A percentile compares a stretch with the other conserved stretches of the same genome.
phyloP scores from a whole-genome alignment of 768 basidiomycete genomes.

The Pleurotus ostreatus region DNA sequence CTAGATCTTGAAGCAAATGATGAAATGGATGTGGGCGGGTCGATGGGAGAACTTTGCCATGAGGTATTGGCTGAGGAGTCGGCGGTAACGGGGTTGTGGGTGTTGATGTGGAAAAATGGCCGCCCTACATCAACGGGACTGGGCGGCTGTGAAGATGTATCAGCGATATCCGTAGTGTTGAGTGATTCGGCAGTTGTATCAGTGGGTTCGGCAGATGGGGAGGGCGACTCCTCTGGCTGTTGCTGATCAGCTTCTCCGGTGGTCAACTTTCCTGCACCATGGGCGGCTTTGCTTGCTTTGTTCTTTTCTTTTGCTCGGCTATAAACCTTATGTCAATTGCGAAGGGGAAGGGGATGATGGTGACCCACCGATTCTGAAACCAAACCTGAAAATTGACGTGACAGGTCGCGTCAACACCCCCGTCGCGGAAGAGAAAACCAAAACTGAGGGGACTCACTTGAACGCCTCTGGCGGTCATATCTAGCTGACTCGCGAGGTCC shows the following conservation, averaged over 20 bases:
- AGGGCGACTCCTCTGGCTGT: constrained; percentile 9
- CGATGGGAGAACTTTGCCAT: constrained; percentile 35
- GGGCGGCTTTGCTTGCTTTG: constrained; percentile 45
- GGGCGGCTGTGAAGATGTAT: constrained; percentile 6
- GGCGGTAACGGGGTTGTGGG: not conserved
- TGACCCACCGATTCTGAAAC: constrained; percentile 81
- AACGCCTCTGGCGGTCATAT: constrained; percentile 92
- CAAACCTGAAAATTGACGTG: constrained; percentile 56
- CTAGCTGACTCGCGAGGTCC: constrained; percentile 74
- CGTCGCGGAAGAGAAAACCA: constrained; percentile 1
- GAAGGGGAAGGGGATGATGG: constrained; percentile 7
- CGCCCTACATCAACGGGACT: constrained; percentile 2
- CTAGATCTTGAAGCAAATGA: constrained; percentile 19
- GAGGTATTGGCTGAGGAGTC: constrained; percentile 16
- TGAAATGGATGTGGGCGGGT: constrained; percentile 31
- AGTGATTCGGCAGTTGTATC: not conserved
- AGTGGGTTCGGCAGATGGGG: constrained; percentile 16
- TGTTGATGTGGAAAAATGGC: constrained; percentile 6
- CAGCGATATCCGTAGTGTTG: not conserved
- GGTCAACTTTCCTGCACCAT: constrained; percentile 28
- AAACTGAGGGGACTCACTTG: constrained; percentile 55
- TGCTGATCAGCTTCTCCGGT: constrained; percentile 10
- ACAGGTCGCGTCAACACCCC: constrained; percentile 6
- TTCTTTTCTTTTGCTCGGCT: constrained; percentile 85
- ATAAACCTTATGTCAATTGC: constrained; percentile 11